Conservation (phyloP, 108 stramenopile genomes). For the Pseudonitzschia multiseries region DNA sequence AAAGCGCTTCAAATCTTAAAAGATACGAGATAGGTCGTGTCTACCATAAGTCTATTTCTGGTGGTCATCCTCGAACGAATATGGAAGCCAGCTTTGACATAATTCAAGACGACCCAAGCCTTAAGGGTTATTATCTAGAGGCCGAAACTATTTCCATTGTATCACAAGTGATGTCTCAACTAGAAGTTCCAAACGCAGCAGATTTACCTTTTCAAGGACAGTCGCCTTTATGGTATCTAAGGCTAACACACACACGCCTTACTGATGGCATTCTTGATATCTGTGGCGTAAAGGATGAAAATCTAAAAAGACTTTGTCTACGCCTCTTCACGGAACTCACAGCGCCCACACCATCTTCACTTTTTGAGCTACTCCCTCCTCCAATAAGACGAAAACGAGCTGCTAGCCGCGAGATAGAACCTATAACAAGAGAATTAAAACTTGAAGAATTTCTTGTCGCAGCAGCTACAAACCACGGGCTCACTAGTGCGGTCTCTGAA, state of each 20-base stretch:
- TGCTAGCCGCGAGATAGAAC: constrained; percentile 15
- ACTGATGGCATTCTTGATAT: constrained; percentile 77
- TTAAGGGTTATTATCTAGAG: constrained; percentile 47
- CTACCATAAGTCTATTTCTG: constrained; percentile 64
- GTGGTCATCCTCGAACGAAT: constrained; percentile 74
- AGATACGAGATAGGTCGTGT: constrained; percentile 69
- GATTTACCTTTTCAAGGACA: constrained; percentile 31
- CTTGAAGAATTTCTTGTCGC: constrained; percentile 42
- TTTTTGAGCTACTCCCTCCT: constrained; percentile 33
- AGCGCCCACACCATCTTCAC: constrained; percentile 46
- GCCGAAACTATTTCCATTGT: constrained; percentile 66
- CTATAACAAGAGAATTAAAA: constrained; percentile 12
- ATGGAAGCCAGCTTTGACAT: constrained; percentile 87
- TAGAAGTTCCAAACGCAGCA: constrained; percentile 17
- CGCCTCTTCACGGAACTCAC: constrained; percentile 57
- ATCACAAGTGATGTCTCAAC: constrained; percentile 52
- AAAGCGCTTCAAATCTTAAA: constrained; percentile 62
- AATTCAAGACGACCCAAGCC: constrained; percentile 50
- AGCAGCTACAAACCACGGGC: constrained; percentile 37
- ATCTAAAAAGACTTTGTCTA: constrained; percentile 39
- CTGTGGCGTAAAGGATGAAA: constrained; percentile 67
- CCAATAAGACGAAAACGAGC: constrained; percentile 33
- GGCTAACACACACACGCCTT: constrained; percentile 63
- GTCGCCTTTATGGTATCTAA: constrained; percentile 69
- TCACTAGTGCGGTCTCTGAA: constrained; percentile 43